Conservation (phyloP, 495 filamentous ascomycete genomes). For the Penicillium simplicissimum region DNA sequence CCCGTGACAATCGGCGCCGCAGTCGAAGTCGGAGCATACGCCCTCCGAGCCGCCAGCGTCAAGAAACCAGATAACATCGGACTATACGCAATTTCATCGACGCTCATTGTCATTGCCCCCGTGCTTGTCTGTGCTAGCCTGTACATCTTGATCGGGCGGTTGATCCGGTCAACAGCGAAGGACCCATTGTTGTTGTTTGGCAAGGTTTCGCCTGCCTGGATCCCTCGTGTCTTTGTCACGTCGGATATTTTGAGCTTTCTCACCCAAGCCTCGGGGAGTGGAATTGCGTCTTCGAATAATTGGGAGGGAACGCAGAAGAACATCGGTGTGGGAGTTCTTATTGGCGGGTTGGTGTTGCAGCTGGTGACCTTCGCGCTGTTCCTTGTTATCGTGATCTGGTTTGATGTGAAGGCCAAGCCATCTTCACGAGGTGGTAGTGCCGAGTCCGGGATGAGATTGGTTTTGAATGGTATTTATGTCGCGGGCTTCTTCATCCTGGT, state of each 20-base stretch:
- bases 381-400: background rate
- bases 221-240: slow-evolving; percentile 36
- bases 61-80: background rate
- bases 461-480: background rate
- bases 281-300: slow-evolving; percentile 32
- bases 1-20: background rate
- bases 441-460: background rate
- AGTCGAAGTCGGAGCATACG: background rate
- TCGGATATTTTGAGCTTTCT: slow-evolving; percentile 35
- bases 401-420: background rate
- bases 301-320: slow-evolving; percentile 19
- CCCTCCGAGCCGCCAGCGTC: background rate
- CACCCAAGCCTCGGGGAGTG: slow-evolving; percentile 36
- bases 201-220: background rate
- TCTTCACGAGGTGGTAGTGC: background rate
- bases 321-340: background rate
- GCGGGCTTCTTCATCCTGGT: background rate
- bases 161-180: background rate
- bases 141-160: background rate
- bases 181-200: background rate
- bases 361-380: background rate
- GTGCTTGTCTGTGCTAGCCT: background rate
- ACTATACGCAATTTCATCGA: background rate
- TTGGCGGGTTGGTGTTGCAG: background rate
- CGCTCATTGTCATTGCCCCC: background rate